A percentile compares a stretch with the other conserved stretches of the same genome.
Evolutionary conservation across 495 filamentous ascomycete genomes (phyloP).

Genomic region (Terfezia claveryi): DNA sequence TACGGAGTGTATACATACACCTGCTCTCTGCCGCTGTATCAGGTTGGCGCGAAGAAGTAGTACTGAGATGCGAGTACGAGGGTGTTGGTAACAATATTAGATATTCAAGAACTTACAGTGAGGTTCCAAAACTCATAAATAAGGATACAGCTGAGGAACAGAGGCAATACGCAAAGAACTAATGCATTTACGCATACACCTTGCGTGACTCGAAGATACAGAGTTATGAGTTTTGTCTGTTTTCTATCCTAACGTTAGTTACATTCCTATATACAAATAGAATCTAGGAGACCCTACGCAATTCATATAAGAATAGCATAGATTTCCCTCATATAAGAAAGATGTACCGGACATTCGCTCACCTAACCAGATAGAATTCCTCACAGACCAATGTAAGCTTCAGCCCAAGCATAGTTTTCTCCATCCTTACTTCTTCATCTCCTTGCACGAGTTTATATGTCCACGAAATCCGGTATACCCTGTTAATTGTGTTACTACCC

Average conservation of each 20-base stretch:
- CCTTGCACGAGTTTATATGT: background rate
- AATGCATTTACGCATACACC: slow-evolving; percentile 11
- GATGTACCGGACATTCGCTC: background rate
- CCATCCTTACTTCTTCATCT: slow-evolving; percentile 8
- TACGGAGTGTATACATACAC: slow-evolving; percentile 13
- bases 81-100: slow-evolving; percentile 18
- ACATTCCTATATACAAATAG: background rate
- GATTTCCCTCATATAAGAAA: background rate
- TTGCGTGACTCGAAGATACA: slow-evolving; percentile 16
- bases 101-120: slow-evolving; percentile 5
- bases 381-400: slow-evolving; percentile 16
- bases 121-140: slow-evolving; percentile 13
- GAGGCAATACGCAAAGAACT: slow-evolving; percentile 8
- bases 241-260: slow-evolving; percentile 1
- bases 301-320: slow-evolving; percentile 19
- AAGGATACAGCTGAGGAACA: slow-evolving; percentile 16
- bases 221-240: slow-evolving; percentile 14
- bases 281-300: slow-evolving; percentile 7
- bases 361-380: slow-evolving; percentile 11
- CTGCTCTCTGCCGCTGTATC: slow-evolving; percentile 8
- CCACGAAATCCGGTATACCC: slow-evolving; percentile 11
- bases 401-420: slow-evolving; percentile 9
- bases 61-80: slow-evolving; percentile 15
- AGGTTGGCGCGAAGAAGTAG: slow-evolving; percentile 16
- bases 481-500: background rate